phyloP scores from a whole-genome alignment of 2,329 filamentous ascomycete genomes.

The Colletotrichum filicis region DNA sequence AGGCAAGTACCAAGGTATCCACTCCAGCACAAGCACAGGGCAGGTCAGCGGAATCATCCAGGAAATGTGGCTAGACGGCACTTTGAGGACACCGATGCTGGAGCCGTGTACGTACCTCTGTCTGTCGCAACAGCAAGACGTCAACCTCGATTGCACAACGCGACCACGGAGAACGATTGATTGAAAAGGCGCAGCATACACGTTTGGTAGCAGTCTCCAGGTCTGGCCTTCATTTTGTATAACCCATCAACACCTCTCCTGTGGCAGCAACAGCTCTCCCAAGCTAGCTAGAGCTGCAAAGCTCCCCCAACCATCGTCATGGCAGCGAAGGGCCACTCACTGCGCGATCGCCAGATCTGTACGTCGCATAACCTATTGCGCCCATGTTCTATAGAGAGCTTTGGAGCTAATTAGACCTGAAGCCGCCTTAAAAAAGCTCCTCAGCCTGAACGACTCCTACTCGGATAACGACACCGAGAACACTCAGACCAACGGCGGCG shows the following conservation, averaged over 20 bases:
- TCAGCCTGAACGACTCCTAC: slow-evolving; percentile 88
- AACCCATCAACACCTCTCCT: background rate
- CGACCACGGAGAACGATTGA: slow-evolving; percentile 3
- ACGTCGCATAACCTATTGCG: slow-evolving; percentile 31
- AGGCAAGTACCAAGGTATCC: background rate
- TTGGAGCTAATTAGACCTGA: background rate
- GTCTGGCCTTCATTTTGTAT: slow-evolving; percentile 9
- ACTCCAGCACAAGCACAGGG: slow-evolving; percentile 15
- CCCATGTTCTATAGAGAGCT: background rate
- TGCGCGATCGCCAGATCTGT: slow-evolving; percentile 65
- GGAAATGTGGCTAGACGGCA: slow-evolving; percentile 35
- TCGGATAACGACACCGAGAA: slow-evolving; percentile 71
- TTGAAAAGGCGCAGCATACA: slow-evolving; percentile 9
- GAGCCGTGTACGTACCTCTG: slow-evolving; percentile 32
- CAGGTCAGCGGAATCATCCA: slow-evolving; percentile 18
- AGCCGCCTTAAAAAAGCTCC: slow-evolving; percentile 95
- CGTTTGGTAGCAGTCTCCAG: background rate
- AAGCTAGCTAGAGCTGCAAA: slow-evolving; percentile 35
- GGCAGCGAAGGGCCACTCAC: slow-evolving; percentile 57
- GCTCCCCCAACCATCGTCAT: slow-evolving; percentile 46
- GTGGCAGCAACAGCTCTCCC: background rate
- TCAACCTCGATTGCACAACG: slow-evolving; percentile 18
- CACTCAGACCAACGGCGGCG: slow-evolving; percentile 68
- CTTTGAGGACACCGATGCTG: slow-evolving; percentile 35
- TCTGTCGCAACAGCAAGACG: slow-evolving; percentile 18